Base-by-base conservation (phyloP, 345 rosid species). In the Rhodamnia rubescens region DNA sequence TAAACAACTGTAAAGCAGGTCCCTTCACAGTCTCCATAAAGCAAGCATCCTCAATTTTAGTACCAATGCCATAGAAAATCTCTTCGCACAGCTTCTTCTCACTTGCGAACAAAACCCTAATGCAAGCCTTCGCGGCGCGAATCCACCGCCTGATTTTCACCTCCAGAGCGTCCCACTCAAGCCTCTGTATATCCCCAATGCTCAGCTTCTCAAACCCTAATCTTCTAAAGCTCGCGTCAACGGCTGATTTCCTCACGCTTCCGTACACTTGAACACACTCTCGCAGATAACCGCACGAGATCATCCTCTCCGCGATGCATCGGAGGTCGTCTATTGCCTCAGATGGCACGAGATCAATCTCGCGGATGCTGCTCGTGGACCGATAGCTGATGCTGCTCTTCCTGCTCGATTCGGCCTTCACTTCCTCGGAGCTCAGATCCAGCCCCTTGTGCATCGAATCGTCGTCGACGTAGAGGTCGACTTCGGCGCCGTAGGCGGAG, bases 201-300 rank as follows among this genome's bases (percentile, higher is more conserved):
- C 98, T 95, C 57, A 97, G 84, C 82, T 92, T 95, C 95, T 97
- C 99, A 86, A 97, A 90, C 64, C 98, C 96, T 74, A 97, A 90
- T 56, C 89, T 86, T 57, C 93, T 89, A 87, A 95, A 94, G 74
- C 93, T 93, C 54, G 92, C 90, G 86, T 95, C 99, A 16, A 97
- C 91, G 59, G 95, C 93, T n/a, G 98, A 94, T 85, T 95, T 97
- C 75, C 99, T 91, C 4, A 93, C 96, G 83, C 98, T 95, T 0
- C 98, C 99, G 86, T 95, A 97, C 8, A 93, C 99, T 85, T 97
- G 99, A 53, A 95, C 94, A 74, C 99, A 97, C 87, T 95, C 98
- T 2, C 98, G 91, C 87, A 94, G 90, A 85, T 92, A 97, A 7
- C 96, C 96, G 9, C 97, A 88, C 12, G 96, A 91, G 85, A 95